Percentiles rank a stretch among this genome's conserved stretches.
Conservation (phyloP, 2,329 filamentous ascomycete genomes). For the Cytospora chrysosperma region DNA sequence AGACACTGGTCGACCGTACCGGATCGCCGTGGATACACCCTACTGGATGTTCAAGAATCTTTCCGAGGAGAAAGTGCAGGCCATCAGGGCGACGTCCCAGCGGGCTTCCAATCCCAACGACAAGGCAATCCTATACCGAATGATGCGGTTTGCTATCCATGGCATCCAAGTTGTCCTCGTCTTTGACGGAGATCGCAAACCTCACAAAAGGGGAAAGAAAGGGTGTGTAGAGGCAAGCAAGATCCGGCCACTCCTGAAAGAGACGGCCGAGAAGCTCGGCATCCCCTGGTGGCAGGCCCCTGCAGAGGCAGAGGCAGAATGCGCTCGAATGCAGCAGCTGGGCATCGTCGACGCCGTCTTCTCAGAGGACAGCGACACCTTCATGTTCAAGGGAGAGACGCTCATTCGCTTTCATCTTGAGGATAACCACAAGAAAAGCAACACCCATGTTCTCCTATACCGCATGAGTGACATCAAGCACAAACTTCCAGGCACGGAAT, state of each 20-base stretch:
- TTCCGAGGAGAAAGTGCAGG: background rate
- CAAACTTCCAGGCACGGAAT: background rate
- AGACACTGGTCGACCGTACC: background rate
- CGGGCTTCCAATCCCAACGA: background rate
- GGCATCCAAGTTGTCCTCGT: background rate
- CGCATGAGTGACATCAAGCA: background rate
- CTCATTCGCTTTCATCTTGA: background rate
- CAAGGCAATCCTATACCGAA: background rate
- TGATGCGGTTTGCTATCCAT: background rate
- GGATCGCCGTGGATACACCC: background rate
- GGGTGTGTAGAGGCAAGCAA: background rate
- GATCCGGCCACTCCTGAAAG: background rate
- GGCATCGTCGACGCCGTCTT: conserved; percentile 89
- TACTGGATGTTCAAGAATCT: background rate
- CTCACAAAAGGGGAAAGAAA: background rate
- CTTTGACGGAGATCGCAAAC: background rate
- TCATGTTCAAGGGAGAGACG: conserved; percentile 67
- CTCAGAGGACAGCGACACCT: conserved; percentile 92
- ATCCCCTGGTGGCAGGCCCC: conserved; percentile 54
- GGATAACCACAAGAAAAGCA: background rate
- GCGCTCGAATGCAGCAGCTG: conserved; percentile 75
- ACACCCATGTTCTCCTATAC: background rate
- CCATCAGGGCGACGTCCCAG: background rate
- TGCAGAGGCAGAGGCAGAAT: conserved; percentile 94
- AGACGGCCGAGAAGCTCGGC: background rate